phyloP scores from a whole-genome alignment of 257 asterid species.

The Avicennia marina region DNA sequence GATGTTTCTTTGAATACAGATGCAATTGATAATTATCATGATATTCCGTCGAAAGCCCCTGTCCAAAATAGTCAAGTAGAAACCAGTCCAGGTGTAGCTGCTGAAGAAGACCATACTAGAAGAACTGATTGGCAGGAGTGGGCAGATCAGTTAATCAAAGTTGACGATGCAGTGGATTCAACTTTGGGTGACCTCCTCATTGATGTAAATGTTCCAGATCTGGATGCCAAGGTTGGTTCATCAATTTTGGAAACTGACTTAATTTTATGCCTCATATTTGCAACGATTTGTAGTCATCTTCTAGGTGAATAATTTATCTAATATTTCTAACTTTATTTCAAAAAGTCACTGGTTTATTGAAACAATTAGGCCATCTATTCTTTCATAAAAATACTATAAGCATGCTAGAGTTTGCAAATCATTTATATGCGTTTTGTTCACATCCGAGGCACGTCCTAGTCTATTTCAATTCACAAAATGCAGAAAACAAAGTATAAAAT shows the following conservation, averaged over 20 bases:
- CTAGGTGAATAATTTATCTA: neutral
- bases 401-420: too few relatives aligned
- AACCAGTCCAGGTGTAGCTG: conserved; percentile 37
- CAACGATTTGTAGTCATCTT: neutral
- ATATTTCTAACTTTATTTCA: too few relatives aligned
- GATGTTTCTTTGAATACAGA: too few relatives aligned
- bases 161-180: conserved; percentile 42
- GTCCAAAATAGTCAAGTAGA: conserved; percentile 24
- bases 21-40: too few relatives aligned
- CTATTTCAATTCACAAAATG: too few relatives aligned
- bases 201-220: conserved; percentile 49
- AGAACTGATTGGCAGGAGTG: conserved; percentile 56
- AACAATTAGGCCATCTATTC: too few relatives aligned
- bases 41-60: conserved; percentile 5
- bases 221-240: conserved; percentile 40
- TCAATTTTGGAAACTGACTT: too few relatives aligned
- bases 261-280: conserved; percentile 13
- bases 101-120: conserved; percentile 29
- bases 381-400: too few relatives aligned
- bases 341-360: too few relatives aligned
- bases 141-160: conserved; percentile 53
- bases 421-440: too few relatives aligned
- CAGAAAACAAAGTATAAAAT: too few relatives aligned
- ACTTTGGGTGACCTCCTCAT: conserved; percentile 48
- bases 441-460: too few relatives aligned